Evolutionary conservation across 176 grass and related monocot genomes (phyloP).

Genomic region (sorghum (Sorghum bicolor)): Sorghum_bicolor_NCBIv3 NC_012875.2:51336501-51337000

Average conservation of each 20-base stretch:
- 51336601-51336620: background rate
- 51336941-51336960: slow-evolving; percentile 5
- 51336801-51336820: background rate
- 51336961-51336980: slow-evolving; percentile 27
- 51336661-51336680: background rate
- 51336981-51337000: background rate
- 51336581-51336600: background rate
- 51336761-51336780: background rate
- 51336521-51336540: background rate
- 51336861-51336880: background rate
- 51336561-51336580: background rate
- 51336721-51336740: too few species aligned
- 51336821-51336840: slow-evolving; percentile 16
- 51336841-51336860: background rate
- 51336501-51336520: background rate
- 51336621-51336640: background rate
- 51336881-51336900: background rate
- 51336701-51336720: background rate
- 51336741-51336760: background rate
- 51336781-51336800: background rate
- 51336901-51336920: background rate
- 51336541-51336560: background rate
- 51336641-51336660: too few species aligned
- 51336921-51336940: background rate
- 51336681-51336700: background rate